A percentile compares a stretch with the other conserved stretches of the same genome.
phyloP scores from a whole-genome alignment of 2,329 filamentous ascomycete species.

The Paecilomyces dactylethromorphus region DNA sequence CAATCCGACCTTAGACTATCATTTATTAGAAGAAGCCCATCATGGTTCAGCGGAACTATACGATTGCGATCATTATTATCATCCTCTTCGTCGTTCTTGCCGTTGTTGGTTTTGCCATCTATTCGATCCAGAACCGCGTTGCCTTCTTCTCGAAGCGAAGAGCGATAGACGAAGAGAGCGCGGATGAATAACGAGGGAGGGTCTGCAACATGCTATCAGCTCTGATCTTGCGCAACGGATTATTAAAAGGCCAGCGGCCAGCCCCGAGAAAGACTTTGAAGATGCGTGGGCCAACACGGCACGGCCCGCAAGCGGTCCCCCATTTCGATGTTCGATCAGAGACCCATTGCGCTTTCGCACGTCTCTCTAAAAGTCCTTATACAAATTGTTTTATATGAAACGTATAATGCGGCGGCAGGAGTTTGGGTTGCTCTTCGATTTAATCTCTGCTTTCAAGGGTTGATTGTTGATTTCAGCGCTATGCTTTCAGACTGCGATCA shows the following conservation, averaged over 20 bases:
- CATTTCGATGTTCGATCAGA: neutral
- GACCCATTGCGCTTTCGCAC: neutral
- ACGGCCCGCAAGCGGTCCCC: neutral
- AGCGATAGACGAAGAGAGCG: constrained; percentile 20
- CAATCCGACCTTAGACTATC: neutral
- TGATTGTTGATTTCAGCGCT: neutral
- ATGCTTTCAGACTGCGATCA: neutral
- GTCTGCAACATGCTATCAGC: neutral
- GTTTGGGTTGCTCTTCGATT: neutral
- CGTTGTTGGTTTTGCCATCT: constrained; percentile 33
- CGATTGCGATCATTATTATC: constrained; percentile 46
- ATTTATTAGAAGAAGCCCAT: constrained; percentile 5
- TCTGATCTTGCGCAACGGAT: neutral
- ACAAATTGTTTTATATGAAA: neutral
- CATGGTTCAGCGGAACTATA: constrained; percentile 41
- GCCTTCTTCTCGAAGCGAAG: constrained; percentile 22
- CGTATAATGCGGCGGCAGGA: neutral
- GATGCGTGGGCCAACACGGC: neutral
- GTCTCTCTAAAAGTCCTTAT: neutral
- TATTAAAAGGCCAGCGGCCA: neutral
- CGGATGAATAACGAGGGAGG: neutral
- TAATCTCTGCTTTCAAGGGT: neutral
- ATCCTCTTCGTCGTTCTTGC: constrained; percentile 42
- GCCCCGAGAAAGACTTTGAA: neutral
- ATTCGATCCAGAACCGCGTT: constrained; percentile 25